Evolutionary conservation across 2,329 filamentous ascomycete species (phyloP).

Genomic region (Apiospora arundinis): DNA sequence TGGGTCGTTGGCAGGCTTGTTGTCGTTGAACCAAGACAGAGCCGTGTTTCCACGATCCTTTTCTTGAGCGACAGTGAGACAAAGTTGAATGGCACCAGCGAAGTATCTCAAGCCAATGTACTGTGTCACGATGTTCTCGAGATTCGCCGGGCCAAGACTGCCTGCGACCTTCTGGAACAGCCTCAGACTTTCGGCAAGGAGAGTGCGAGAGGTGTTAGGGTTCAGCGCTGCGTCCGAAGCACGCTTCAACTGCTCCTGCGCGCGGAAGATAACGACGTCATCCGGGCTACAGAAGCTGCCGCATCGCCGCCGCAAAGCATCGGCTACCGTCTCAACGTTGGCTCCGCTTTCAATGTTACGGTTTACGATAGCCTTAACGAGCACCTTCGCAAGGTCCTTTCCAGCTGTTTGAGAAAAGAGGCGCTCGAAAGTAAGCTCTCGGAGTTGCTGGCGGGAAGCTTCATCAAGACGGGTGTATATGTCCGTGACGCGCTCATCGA

Average conservation of each 20-base stretch:
- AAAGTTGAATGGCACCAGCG: slow-evolving; percentile 89
- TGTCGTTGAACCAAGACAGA: slow-evolving; percentile 86
- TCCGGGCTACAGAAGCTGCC: slow-evolving; percentile 98
- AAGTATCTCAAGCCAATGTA: slow-evolving; percentile 88
- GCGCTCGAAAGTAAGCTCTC: slow-evolving; percentile 82
- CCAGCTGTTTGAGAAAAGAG: slow-evolving; percentile 83
- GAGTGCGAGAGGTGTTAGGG: slow-evolving; percentile 75
- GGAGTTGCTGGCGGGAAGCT: slow-evolving; percentile 70
- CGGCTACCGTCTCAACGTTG: slow-evolving; percentile 96
- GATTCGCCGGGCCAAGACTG: slow-evolving; percentile 79
- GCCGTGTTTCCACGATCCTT: slow-evolving; percentile 88
- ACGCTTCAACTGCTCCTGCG: slow-evolving; percentile 90
- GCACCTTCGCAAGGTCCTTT: slow-evolving; percentile 87
- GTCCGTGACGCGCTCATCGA: slow-evolving; percentile 90
- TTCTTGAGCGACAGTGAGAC: slow-evolving; percentile 81
- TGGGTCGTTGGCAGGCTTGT: slow-evolving; percentile 73
- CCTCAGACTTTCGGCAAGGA: slow-evolving; percentile 87
- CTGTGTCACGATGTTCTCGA: slow-evolving; percentile 77
- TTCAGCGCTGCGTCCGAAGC: slow-evolving; percentile 80
- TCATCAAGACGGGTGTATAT: slow-evolving; percentile 81
- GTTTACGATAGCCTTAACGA: slow-evolving; percentile 98
- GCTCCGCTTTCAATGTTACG: slow-evolving; percentile 96
- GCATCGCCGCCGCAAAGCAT: slow-evolving; percentile 88
- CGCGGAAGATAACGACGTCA: slow-evolving; percentile 98
- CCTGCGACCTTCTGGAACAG: slow-evolving; percentile 89